phyloP scores from a whole-genome alignment of 805 yeast genomes.

The Kodamaea leandrae region DNA sequence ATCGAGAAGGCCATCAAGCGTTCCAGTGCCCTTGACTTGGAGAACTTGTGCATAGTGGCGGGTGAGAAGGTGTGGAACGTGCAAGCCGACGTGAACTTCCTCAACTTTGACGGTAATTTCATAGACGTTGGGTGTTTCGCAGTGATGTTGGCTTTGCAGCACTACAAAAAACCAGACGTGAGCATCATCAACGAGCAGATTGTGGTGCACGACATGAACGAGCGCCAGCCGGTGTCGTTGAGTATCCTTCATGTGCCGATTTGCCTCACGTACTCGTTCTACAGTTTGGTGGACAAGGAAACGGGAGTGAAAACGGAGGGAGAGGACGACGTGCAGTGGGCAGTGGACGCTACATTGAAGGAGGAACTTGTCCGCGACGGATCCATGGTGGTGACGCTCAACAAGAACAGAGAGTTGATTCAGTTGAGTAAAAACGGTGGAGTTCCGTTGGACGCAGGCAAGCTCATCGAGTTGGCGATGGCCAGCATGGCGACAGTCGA shows the following conservation, averaged over 20 bases:
- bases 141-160: slow-evolving; percentile 80
- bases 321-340: slow-evolving; percentile 54
- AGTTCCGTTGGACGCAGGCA: slow-evolving; percentile 69
- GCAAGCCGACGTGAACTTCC: slow-evolving; percentile 84
- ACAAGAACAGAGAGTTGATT: slow-evolving; percentile 86
- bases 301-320: slow-evolving; percentile 61
- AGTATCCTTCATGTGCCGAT: slow-evolving; percentile 87
- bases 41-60: slow-evolving; percentile 84
- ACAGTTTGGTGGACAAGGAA: slow-evolving; percentile 62
- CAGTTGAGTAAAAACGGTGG: slow-evolving; percentile 93
- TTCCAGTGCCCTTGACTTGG: slow-evolving; percentile 88
- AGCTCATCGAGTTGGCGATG: slow-evolving; percentile 65
- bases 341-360: slow-evolving; percentile 71
- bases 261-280: slow-evolving; percentile 86
- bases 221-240: slow-evolving; percentile 83
- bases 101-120: slow-evolving; percentile 90
- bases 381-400: slow-evolving; percentile 77
- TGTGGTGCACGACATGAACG: slow-evolving; percentile 66
- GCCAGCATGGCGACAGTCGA: slow-evolving; percentile 65
- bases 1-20: slow-evolving; percentile 90
- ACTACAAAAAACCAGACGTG: slow-evolving; percentile 81
- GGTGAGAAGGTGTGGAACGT: slow-evolving; percentile 91
- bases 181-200: slow-evolving; percentile 59
- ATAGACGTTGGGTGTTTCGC: slow-evolving; percentile 90
- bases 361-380: slow-evolving; percentile 82